Percentiles rank a stretch among this genome's conserved stretches.
Evolutionary conservation across 441 rosid species (phyloP).

Genomic region (Gossypium lobatum): DNA sequence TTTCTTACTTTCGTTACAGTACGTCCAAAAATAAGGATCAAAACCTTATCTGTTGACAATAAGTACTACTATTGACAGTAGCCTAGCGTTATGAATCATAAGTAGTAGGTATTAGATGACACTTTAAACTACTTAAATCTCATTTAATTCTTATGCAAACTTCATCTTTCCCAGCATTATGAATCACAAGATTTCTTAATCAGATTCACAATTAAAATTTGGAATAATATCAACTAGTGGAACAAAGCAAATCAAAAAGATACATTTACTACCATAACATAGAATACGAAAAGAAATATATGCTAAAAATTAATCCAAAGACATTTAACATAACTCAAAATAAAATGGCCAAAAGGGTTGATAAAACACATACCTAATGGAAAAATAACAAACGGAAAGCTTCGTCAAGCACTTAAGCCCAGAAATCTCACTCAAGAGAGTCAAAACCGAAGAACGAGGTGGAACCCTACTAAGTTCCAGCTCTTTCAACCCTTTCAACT

Average conservation of each 20-base stretch:
- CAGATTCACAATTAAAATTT: not conserved
- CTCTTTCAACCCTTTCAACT: constrained; percentile 72
- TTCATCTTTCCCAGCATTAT: not conserved
- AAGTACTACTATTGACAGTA: not conserved
- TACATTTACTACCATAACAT: not conserved
- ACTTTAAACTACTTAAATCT: not conserved
- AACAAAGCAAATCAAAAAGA: not conserved
- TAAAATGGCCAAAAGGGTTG: not conserved
- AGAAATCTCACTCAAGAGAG: constrained; percentile 74
- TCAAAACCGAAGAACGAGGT: constrained; percentile 62
- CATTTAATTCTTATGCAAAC: not conserved
- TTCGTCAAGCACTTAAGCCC: constrained; percentile 72
- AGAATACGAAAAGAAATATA: not conserved
- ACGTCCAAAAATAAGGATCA: not conserved
- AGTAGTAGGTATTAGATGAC: not conserved
- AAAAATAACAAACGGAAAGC: constrained; percentile 87
- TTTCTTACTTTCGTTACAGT: not conserved
- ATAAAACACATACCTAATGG: constrained; percentile 51
- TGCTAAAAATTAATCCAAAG: not conserved
- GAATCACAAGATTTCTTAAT: not conserved
- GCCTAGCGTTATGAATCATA: not conserved
- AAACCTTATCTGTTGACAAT: not conserved
- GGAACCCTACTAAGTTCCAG: constrained; percentile 75
- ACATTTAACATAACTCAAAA: not conserved
- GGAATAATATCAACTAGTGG: not conserved